Conservation (phyloP, 139 green algal genomes). For the Klebsormidium nitens region DNA sequence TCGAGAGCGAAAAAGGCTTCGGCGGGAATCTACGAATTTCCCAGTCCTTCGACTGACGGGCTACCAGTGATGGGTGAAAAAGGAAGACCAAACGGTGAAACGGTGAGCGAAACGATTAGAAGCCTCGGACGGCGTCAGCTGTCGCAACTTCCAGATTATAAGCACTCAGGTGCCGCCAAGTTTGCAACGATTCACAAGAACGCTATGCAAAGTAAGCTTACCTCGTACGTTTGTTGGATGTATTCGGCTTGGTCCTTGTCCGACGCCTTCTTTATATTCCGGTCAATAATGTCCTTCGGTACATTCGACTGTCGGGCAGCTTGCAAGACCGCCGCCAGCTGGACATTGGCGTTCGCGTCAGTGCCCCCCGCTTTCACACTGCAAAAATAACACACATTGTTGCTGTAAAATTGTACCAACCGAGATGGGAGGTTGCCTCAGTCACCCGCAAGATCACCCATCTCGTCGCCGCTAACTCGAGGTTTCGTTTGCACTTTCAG, state of each 20-base stretch:
- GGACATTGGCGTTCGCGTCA: conserved; percentile 63
- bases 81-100: too few species aligned
- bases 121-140: too few species aligned
- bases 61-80: too few species aligned
- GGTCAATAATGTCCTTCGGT: conserved; percentile 80
- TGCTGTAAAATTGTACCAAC: neutral
- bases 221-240: conserved; percentile 67
- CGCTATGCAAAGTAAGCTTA: conserved; percentile 3
- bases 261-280: conserved; percentile 79
- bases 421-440: neutral
- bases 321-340: conserved; percentile 56
- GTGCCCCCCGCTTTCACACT: conserved; percentile 66
- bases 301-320: conserved; percentile 66
- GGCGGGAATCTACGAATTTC: too few species aligned
- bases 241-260: conserved; percentile 76
- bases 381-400: neutral
- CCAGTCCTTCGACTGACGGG: too few species aligned
- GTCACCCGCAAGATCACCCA: neutral
- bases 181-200: neutral
- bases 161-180: too few species aligned
- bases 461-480: neutral
- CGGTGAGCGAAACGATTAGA: too few species aligned
- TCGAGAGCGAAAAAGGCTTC: too few species aligned
- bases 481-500: neutral
- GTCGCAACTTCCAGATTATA: too few species aligned